These are phyloP conservation scores for Erodium trifolium DNA, from an alignment of 441 rosid genomes.

Conservation along the genomic window DNA sequence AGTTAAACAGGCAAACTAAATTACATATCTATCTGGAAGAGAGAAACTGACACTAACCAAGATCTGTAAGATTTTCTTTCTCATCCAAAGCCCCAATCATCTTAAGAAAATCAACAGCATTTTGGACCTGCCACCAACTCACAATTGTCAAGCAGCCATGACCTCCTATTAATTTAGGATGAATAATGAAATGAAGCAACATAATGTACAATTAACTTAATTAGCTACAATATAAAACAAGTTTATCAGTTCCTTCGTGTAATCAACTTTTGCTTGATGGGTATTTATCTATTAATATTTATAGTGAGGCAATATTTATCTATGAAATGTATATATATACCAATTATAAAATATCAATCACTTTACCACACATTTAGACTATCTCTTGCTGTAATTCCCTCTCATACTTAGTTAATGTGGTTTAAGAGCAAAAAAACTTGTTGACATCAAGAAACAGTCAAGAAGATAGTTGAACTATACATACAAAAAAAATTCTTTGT, in stretches of 20 bases:
- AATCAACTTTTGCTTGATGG: neutral
- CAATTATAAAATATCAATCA: neutral
- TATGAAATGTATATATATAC: neutral
- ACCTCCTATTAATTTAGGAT: constrained; percentile 6
- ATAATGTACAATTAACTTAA: constrained; percentile 7
- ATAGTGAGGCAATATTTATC: neutral
- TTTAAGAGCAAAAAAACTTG: neutral
- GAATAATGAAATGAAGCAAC: constrained; percentile 1
- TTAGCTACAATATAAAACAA: neutral
- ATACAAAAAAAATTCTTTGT: neutral
- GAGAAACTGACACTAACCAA: constrained; percentile 50
- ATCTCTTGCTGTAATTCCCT: neutral
- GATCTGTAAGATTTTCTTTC: constrained; percentile 84
- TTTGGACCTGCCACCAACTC: constrained; percentile 64
- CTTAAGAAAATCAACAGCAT: constrained; percentile 85
- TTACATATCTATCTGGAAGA: constrained; percentile 9
- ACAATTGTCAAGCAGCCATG: constrained; percentile 10
- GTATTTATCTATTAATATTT: neutral
- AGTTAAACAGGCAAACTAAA: constrained; percentile 13
- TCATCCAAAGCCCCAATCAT: constrained; percentile 89
- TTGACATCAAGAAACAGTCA: constrained; percentile 1
- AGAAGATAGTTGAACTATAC: neutral
- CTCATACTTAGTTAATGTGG: neutral
- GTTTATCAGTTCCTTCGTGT: neutral
- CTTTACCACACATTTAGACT: neutral